These are phyloP conservation scores for Paramecium caudatum DNA, from an alignment of 73 alveolate species.

Conservation along the genomic window DNA sequence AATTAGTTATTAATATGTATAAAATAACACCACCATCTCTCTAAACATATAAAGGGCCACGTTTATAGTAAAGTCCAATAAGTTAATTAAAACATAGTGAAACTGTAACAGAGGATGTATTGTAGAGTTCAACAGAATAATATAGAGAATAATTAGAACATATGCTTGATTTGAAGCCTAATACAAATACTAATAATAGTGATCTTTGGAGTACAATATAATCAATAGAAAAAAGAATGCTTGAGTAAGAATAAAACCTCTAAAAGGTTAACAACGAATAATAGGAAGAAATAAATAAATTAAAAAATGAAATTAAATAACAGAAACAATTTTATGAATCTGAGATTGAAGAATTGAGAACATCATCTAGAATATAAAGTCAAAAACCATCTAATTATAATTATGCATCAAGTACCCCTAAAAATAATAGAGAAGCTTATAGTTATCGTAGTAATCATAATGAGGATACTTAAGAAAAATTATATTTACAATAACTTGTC, in stretches of 20 bases:
- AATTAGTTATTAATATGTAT: constrained; percentile 31
- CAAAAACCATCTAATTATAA: not conserved
- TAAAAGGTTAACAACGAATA: not conserved
- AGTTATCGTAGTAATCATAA: constrained; percentile 23
- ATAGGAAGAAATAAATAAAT: constrained; percentile 28
- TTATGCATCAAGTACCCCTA: constrained; percentile 1
- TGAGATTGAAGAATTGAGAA: not conserved
- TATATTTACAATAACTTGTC: not conserved
- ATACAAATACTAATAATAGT: not conserved
- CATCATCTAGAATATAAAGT: not conserved
- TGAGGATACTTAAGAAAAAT: not conserved
- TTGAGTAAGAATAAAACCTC: not conserved
- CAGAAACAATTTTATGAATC: not conserved
- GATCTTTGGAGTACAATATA: not conserved
- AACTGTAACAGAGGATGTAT: not conserved
- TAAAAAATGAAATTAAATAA: constrained; percentile 24
- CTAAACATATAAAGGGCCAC: not conserved
- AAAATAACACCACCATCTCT: constrained; percentile 45
- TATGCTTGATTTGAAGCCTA: constrained; percentile 18
- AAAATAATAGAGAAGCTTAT: not conserved
- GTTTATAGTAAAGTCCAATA: not conserved
- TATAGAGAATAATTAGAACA: constrained; percentile 24
- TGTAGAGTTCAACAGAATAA: constrained; percentile 4
- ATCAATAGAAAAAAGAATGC: constrained; percentile 15
- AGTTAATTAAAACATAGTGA: not conserved